Percentiles rank a stretch among this genome's conserved stretches.
Evolutionary conservation across 257 asterid genomes (phyloP).

Genomic region (Asclepias syriaca): DNA sequence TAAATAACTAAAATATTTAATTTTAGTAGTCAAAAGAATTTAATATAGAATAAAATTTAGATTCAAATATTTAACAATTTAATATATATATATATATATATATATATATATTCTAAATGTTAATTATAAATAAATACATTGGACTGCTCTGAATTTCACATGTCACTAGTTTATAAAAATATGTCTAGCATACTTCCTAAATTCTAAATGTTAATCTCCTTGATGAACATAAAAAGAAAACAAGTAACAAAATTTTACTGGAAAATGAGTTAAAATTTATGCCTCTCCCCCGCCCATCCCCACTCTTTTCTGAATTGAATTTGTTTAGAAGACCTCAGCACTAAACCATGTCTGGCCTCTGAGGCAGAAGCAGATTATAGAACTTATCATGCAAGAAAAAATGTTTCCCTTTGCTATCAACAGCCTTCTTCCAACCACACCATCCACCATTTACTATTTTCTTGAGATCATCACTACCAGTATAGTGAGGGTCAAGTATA

Average conservation of each 20-base stretch:
- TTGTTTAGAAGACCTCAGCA: not conserved
- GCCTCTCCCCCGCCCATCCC: too few species aligned
- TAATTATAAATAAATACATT: too few species aligned
- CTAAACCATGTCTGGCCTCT: conserved; percentile 81
- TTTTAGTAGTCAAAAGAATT: too few species aligned
- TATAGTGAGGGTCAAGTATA: conserved; percentile 86
- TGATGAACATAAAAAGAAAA: not conserved
- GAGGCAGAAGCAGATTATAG: conserved; percentile 88
- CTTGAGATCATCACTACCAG: conserved; percentile 72
- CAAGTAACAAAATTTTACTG: not conserved
- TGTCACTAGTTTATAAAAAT: not conserved
- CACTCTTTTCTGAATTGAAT: not conserved
- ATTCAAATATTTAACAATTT: too few species aligned
- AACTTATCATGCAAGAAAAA: conserved; percentile 89
- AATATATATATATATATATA: too few species aligned
- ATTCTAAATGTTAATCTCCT: not conserved
- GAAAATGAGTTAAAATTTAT: not conserved
- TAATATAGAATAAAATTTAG: too few species aligned
- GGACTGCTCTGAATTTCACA: not conserved
- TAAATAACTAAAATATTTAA: too few species aligned
- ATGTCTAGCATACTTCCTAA: not conserved
- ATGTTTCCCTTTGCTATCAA: conserved; percentile 87
- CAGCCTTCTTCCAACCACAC: conserved; percentile 96
- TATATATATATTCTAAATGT: too few species aligned
- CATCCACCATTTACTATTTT: conserved; percentile 83